Evolutionary conservation across 371 early-diverging fungal species (phyloP), one percentile per base, ranked within the genome.

Genomic region (Sporodiniella umbellata): DNA sequence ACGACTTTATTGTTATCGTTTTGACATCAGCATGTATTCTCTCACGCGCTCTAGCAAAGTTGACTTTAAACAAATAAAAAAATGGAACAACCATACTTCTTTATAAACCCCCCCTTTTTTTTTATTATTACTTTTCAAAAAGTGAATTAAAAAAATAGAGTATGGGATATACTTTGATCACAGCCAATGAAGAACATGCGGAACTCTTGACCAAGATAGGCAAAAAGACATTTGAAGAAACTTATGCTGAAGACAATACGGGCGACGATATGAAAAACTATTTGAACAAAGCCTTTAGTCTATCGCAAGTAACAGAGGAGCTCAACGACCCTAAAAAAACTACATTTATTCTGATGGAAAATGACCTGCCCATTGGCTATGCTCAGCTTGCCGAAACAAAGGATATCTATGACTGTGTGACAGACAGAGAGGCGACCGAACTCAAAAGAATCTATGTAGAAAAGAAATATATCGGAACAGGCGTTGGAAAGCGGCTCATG

Each of bases 391-490:
- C 42, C 14, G 24, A 48, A 22, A 51, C 33, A 8, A 33, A 51
- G n/a, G 19, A 54, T 3, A 54, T 58, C 0, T 64, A 64, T 24
- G 64, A 60, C 24, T 64, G 63, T 23, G 21, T 60, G 18, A 53
- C 43, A 18, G 64, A 60, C 23, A 14, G 44, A 23, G 50, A 55
- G 1, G 58, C 68, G 3, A 60, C 64, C 17, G 65, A 68, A 49
- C 19, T 68, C 5, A 50, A 54, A 37, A 39, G 68, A 14, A 58
- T 64, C 14, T 68, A 68, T 43, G 54, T 68, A 10, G 64, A 64
- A 15, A 60, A 56, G 23, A 33, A 25, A 8, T 59, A 40, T 24
- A 42, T 33, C 8, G 59, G 68, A 22, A 38, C 60, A 19, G 68
- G 68, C 3, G 22, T 64, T 18, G 65, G 68, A 3, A 54, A 53